A percentile compares a stretch with the other conserved stretches of the same genome.
phyloP scores from a whole-genome alignment of 2,329 filamentous ascomycete species.

The Aspergillus aculeatinus region DNA sequence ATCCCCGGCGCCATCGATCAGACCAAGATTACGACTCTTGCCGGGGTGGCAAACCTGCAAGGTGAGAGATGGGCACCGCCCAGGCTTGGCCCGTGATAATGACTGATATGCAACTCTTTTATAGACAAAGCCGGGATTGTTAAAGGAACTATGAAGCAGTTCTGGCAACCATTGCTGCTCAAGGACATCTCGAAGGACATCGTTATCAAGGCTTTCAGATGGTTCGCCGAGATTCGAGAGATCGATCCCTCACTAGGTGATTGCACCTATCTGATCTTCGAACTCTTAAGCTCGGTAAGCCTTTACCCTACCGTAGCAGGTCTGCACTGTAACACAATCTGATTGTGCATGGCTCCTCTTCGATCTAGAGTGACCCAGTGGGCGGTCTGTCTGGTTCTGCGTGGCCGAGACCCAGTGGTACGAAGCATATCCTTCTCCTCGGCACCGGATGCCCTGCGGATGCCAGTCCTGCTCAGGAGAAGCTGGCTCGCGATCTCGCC shows the following conservation, averaged over 20 bases:
- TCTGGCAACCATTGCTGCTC: slow-evolving; percentile 9
- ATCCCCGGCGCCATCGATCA: slow-evolving; percentile 14
- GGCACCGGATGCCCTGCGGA: slow-evolving; percentile 11
- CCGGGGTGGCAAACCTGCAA: slow-evolving; percentile 9
- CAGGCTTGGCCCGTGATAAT: background rate
- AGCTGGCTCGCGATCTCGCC: slow-evolving; percentile 4
- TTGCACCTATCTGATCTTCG: slow-evolving; percentile 17
- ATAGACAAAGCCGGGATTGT: slow-evolving; percentile 5
- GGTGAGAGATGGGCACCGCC: background rate
- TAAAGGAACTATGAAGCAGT: slow-evolving; percentile 16
- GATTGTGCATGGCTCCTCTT: background rate
- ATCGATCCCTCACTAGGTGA: slow-evolving; percentile 6
- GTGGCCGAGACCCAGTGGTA: slow-evolving; percentile 9
- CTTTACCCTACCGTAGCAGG: background rate
- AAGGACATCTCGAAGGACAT: slow-evolving; percentile 2
- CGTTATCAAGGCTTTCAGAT: slow-evolving; percentile 5
- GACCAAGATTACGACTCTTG: slow-evolving; percentile 6
- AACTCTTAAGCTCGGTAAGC: slow-evolving; percentile 8
- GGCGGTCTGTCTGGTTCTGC: slow-evolving; percentile 3
- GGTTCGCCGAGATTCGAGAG: slow-evolving; percentile 6
- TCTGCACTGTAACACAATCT: background rate
- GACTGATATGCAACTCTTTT: background rate
- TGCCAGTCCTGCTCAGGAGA: slow-evolving; percentile 5
- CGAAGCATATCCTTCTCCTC: slow-evolving; percentile 11
- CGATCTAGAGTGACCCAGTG: slow-evolving; percentile 3